Evolutionary conservation across 1,139 yeast species (phyloP).

Genomic region (Saccharomycopsis hybrid): DNA sequence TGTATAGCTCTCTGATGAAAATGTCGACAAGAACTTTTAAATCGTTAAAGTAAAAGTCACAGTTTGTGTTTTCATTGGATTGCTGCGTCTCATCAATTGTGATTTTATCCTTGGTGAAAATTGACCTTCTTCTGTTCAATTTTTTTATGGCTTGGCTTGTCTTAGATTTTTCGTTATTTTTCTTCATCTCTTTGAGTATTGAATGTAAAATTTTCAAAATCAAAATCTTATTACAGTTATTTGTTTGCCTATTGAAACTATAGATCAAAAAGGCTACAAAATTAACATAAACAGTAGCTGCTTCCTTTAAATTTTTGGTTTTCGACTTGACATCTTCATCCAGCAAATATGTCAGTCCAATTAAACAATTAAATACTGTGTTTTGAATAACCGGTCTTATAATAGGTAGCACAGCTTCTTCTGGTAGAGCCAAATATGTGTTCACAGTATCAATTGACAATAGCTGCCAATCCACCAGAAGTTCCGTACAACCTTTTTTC

Average conservation of each 20-base stretch:
- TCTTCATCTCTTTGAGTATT: conserved; percentile 35
- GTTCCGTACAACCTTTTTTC: conserved; percentile 4
- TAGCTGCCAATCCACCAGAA: neutral
- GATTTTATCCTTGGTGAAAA: neutral
- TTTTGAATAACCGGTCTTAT: conserved; percentile 16
- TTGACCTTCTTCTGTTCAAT: conserved; percentile 5
- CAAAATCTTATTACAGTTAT: conserved; percentile 46
- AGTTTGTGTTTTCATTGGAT: neutral
- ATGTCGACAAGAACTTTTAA: conserved; percentile 51
- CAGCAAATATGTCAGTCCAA: conserved; percentile 14
- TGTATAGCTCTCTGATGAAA: conserved; percentile 46
- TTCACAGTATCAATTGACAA: neutral
- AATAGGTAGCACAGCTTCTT: conserved; percentile 6
- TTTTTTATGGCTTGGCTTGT: neutral
- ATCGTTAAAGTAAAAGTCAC: conserved; percentile 41
- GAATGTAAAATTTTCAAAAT: conserved; percentile 49
- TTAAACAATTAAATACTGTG: conserved; percentile 12
- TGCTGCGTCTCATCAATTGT: too few relatives aligned
- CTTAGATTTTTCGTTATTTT: conserved; percentile 1
- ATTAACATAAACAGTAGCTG: conserved; percentile 24
- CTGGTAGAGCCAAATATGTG: conserved; percentile 7
- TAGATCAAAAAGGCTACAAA: conserved; percentile 29
- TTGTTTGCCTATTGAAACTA: conserved; percentile 47
- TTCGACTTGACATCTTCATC: neutral
- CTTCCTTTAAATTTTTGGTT: neutral